Conservation (phyloP, 2,329 filamentous ascomycete species). For the Sporothrix humicola region DNA sequence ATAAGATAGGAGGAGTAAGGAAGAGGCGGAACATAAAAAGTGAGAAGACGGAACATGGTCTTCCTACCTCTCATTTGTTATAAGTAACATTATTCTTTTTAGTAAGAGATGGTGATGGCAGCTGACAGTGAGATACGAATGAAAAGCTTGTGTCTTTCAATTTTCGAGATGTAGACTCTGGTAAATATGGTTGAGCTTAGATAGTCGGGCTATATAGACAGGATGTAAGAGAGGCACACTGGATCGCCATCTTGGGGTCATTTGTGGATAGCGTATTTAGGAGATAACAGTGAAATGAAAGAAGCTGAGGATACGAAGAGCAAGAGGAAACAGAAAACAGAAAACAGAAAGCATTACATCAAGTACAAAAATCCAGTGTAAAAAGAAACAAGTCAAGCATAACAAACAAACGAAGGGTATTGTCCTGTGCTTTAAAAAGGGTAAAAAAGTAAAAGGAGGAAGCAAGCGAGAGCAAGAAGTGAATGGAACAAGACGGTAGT, state of each 20-base stretch:
- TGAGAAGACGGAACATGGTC: too few relatives aligned
- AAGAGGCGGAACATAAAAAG: background rate
- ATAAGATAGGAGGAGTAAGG: background rate
- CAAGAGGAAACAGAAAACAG: background rate
- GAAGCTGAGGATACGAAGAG: background rate
- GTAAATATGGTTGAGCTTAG: background rate
- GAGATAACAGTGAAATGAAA: background rate
- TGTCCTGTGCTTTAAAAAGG: background rate
- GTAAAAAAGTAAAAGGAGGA: background rate
- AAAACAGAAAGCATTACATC: background rate
- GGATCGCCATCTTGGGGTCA: slow-evolving; percentile 15
- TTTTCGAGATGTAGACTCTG: background rate
- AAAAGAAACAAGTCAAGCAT: background rate
- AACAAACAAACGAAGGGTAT: slow-evolving; percentile 15
- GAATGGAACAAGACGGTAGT: slow-evolving; percentile 1
- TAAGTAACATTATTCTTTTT: background rate
- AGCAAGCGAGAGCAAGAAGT: slow-evolving; percentile 10
- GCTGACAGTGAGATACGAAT: too few relatives aligned
- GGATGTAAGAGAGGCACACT: background rate
- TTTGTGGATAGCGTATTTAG: background rate
- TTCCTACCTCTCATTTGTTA: too few relatives aligned
- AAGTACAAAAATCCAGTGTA: background rate
- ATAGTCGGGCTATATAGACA: background rate
- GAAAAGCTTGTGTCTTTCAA: too few relatives aligned
- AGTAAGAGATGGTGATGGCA: background rate